Conservation (phyloP, 1,284 basidiomycete genomes). For the Ceratobasidium sp. region DNA sequence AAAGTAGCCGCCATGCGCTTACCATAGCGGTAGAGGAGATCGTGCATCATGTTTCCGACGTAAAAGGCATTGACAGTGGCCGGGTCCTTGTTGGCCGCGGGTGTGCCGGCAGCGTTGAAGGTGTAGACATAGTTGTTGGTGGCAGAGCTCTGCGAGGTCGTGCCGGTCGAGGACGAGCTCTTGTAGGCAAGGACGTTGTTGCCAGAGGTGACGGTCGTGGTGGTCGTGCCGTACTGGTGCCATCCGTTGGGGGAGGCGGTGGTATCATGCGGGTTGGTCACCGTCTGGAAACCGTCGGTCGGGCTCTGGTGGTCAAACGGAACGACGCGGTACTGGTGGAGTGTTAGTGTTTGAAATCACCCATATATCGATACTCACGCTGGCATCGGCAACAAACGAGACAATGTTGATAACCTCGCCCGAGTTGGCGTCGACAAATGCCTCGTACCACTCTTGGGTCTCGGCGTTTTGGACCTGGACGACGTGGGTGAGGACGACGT, state of each 20-base stretch:
- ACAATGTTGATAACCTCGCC: conserved; percentile 60
- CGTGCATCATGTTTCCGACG: conserved; percentile 26
- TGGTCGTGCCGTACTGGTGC: conserved; percentile 23
- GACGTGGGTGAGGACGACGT: conserved; percentile 61
- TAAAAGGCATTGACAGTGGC: conserved; percentile 35
- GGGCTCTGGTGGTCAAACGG: conserved; percentile 53
- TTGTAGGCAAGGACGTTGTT: conserved; percentile 33
- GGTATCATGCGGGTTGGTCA: conserved; percentile 35
- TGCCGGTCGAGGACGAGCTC: neutral
- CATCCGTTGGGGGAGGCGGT: conserved; percentile 39
- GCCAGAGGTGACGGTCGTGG: neutral
- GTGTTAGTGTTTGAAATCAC: conserved; percentile 43
- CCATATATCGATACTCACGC: conserved; percentile 48
- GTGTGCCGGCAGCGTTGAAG: neutral
- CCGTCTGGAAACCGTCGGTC: conserved; percentile 40
- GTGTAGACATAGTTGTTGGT: conserved; percentile 10
- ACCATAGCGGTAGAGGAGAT: neutral
- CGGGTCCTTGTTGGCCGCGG: neutral
- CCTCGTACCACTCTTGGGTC: conserved; percentile 65
- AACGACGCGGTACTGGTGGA: conserved; percentile 54
- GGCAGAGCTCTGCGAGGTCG: neutral
- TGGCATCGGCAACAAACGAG: conserved; percentile 59
- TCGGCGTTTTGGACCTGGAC: conserved; percentile 62
- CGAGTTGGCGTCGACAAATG: conserved; percentile 64
- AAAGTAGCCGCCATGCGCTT: neutral